Percentiles rank a stretch among this genome's conserved stretches.
phyloP scores from a whole-genome alignment of 495 filamentous ascomycete genomes.

The Penicillium waksmanii region DNA sequence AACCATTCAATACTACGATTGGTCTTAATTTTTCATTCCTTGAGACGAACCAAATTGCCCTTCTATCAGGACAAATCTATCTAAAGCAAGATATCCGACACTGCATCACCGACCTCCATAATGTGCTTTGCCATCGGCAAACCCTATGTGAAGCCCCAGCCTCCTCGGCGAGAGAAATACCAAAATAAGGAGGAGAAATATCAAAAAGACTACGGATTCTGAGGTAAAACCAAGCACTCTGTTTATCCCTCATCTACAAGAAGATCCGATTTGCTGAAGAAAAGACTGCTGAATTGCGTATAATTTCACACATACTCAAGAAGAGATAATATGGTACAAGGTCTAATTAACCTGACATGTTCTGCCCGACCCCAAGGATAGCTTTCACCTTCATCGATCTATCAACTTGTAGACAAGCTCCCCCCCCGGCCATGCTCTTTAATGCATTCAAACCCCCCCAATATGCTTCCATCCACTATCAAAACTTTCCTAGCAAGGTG shows the following conservation, averaged over 20 bases:
- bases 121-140: too few relatives aligned
- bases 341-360: conserved; percentile 14
- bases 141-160: too few relatives aligned
- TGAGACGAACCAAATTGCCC: too few relatives aligned
- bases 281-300: conserved; percentile 20
- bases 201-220: too few relatives aligned
- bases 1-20: too few relatives aligned
- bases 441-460: background rate
- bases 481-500: background rate
- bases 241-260: background rate
- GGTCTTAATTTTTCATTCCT: too few relatives aligned
- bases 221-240: too few relatives aligned
- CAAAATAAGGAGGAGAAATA: too few relatives aligned
- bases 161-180: too few relatives aligned
- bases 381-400: background rate
- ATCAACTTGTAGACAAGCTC: background rate
- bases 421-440: background rate
- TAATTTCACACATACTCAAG: conserved; percentile 17
- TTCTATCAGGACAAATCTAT: too few relatives aligned
- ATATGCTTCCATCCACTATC: background rate
- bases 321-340: conserved; percentile 22
- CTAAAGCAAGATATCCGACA: too few relatives aligned
- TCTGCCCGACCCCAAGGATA: background rate
- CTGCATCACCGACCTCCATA: too few relatives aligned
- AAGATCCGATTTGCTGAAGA: background rate